These are phyloP conservation scores for Anthracocystis walkeri DNA, from an alignment of 1,284 basidiomycete species.

Conservation along the genomic window DNA sequence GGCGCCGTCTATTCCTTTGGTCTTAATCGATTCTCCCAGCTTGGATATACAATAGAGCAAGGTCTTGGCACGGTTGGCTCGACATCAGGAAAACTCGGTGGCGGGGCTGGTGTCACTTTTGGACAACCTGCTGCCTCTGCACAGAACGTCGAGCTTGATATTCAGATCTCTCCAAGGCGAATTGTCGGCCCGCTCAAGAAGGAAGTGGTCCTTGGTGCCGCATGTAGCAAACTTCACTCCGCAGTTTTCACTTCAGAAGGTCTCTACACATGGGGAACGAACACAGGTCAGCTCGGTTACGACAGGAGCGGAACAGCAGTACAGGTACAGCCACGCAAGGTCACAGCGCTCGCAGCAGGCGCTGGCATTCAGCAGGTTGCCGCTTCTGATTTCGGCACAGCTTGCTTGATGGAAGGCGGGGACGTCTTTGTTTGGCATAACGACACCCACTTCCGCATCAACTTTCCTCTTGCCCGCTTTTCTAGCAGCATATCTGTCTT, in stretches of 20 bases:
- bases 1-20: conserved; percentile 94
- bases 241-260: conserved; percentile 86
- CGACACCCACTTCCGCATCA: conserved; percentile 79
- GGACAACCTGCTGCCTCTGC: conserved; percentile 24
- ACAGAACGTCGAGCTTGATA: conserved; percentile 63
- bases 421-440: conserved; percentile 88
- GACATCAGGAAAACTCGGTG: conserved; percentile 41
- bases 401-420: conserved; percentile 78
- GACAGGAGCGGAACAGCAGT: conserved; percentile 76
- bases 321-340: conserved; percentile 84
- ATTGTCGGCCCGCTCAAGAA: conserved; percentile 83
- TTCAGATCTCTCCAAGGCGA: conserved; percentile 82
- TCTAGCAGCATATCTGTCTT: conserved; percentile 75
- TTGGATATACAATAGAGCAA: conserved; percentile 87
- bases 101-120: conserved; percentile 70
- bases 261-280: conserved; percentile 97
- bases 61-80: conserved; percentile 54
- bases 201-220: conserved; percentile 82
- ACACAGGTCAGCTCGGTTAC: conserved; percentile 88
- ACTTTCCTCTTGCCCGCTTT: conserved; percentile 65
- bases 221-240: conserved; percentile 87
- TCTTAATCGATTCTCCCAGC: conserved; percentile 77
- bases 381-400: conserved; percentile 79
- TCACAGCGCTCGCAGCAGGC: conserved; percentile 73
- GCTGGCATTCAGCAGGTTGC: conserved; percentile 65